Percentiles rank a stretch among this genome's conserved stretches.
Evolutionary conservation across 2,329 filamentous ascomycete genomes (phyloP).

Genomic region (Colletotrichum lindemuthianum): DNA sequence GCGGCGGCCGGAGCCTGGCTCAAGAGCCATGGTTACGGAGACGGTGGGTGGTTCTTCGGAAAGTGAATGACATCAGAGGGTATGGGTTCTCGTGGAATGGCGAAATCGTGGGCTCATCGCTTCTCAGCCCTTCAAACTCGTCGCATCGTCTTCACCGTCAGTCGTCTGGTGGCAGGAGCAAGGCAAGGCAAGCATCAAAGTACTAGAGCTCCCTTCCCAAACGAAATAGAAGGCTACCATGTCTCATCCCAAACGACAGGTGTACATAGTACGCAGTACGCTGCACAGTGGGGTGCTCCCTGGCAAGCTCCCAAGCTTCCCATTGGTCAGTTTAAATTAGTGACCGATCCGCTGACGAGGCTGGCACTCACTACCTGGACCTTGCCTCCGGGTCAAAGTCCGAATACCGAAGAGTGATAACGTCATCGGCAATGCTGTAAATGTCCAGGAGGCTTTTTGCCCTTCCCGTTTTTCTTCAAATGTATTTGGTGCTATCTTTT

Average conservation of each 20-base stretch:
- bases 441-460: too few species aligned
- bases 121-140: constrained; percentile 24
- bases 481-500: too few species aligned
- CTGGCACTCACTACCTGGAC: constrained; percentile 20
- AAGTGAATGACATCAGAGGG: constrained; percentile 33
- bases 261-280: too few species aligned
- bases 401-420: background rate
- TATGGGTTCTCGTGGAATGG: constrained; percentile 20
- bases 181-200: too few species aligned
- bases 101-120: constrained; percentile 41
- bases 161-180: too few species aligned
- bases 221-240: constrained; percentile 30
- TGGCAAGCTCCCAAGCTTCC: constrained; percentile 32
- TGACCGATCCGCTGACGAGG: constrained; percentile 31
- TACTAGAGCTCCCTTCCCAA: too few species aligned
- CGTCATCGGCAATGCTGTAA: constrained; percentile 14
- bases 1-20: constrained; percentile 64
- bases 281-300: constrained; percentile 21
- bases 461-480: too few species aligned
- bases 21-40: constrained; percentile 68
- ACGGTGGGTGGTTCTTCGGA: constrained; percentile 7
- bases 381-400: too few species aligned
- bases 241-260: constrained; percentile 31
- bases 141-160: constrained; percentile 17
- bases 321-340: constrained; percentile 30